A percentile compares a stretch with the other conserved stretches of the same genome.
phyloP scores from a whole-genome alignment of 345 rosid species.

The Citrus reticulata region DNA sequence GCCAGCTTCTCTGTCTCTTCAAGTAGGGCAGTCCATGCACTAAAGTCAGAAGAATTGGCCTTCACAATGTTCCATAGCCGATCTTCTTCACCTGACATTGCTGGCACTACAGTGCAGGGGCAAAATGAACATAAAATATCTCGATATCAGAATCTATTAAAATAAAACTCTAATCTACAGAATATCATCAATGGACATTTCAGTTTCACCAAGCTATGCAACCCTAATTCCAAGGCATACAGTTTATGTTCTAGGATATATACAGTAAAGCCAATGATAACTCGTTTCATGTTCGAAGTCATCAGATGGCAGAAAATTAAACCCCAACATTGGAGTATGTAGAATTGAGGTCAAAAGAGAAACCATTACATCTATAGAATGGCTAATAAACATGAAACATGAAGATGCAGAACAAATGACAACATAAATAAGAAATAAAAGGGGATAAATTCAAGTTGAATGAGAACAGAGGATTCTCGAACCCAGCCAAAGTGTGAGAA shows the following conservation, averaged over 20 bases:
- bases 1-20: constrained; percentile 90
- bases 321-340: neutral
- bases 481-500: neutral
- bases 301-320: neutral
- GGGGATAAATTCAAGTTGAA: neutral
- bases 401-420: neutral
- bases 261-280: neutral
- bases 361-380: neutral
- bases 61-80: constrained; percentile 82
- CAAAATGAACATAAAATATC: neutral
- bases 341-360: neutral
- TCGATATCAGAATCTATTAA: neutral
- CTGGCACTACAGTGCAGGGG: constrained; percentile 28
- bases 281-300: neutral
- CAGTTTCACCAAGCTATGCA: neutral
- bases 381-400: neutral
- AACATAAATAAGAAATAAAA: neutral
- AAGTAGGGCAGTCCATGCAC: constrained; percentile 84
- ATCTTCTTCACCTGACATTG: constrained; percentile 78
- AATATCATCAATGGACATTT: neutral
- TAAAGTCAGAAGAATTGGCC: constrained; percentile 78
- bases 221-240: neutral
- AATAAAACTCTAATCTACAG: neutral
- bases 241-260: neutral
- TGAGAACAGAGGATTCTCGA: neutral